Conservation (phyloP, 345 rosid genomes). For the Pseudoturritis turrita region DNA sequence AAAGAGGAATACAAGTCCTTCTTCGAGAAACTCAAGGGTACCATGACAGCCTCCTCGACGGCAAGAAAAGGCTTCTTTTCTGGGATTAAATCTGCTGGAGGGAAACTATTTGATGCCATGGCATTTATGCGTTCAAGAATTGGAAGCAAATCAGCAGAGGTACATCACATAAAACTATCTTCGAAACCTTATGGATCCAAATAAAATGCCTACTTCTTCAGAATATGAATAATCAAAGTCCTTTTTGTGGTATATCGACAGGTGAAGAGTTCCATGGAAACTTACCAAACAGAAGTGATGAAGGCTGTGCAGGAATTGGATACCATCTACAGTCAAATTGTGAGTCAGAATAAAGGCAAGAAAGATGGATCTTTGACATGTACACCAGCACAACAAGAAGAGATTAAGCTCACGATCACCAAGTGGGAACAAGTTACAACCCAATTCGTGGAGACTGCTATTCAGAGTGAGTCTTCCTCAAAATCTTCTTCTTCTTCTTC, state of each 20-base stretch:
- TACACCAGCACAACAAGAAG: constrained; percentile 1
- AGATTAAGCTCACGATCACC: constrained; percentile 24
- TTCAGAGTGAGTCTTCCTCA: not conserved
- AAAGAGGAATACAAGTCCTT: constrained; percentile 27
- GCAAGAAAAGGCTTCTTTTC: not conserved
- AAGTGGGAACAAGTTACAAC: constrained; percentile 29
- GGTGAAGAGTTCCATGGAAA: not conserved
- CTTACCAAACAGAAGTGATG: constrained; percentile 8
- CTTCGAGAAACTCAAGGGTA: constrained; percentile 24
- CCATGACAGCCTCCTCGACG: not conserved
- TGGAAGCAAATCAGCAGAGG: constrained; percentile 22
- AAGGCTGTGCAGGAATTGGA: constrained; percentile 18
- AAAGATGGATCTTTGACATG: not conserved
- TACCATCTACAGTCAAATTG: not conserved
- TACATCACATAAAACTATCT: not conserved
- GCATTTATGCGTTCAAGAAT: constrained; percentile 7
- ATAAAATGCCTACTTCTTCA: not conserved
- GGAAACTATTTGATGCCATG: constrained; percentile 19
- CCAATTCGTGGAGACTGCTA: constrained; percentile 22
- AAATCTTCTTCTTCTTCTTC: not conserved
- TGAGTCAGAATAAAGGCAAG: constrained; percentile 3
- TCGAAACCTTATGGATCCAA: not conserved
- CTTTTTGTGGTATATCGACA: not conserved
- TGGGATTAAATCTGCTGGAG: not conserved
- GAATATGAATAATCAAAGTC: not conserved